Base-by-base conservation (phyloP, 1,284 basidiomycete species). In the Coniophora puteana region DNA sequence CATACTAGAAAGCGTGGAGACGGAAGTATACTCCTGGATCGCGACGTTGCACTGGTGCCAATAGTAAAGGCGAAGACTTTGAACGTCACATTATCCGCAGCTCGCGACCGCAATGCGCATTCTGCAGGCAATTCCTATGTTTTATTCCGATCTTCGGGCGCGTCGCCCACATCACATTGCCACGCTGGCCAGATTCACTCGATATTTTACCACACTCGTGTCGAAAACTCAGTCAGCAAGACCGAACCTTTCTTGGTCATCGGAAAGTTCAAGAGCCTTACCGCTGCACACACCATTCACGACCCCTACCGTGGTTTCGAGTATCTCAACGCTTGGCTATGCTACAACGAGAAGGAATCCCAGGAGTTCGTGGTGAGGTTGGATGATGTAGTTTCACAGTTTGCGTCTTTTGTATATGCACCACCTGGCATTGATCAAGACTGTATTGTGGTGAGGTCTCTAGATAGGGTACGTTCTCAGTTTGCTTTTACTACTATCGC, bases 291-390 rank as follows among this genome's bases (percentile, higher is more conserved):
- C 33, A 8, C 5, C 17, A 21, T 13, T 13, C n/a, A 17, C 6
- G 33, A 35, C 14, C 26, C 33, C 8, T 41, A 45, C 8, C 37
- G 31, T 7, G 27, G 35, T 3, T 30, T 50, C 24, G 44, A 35
- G 21, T 45, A 50, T 34, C 31, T 48, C n/a, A n/a, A n/a, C n/a
- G n/a, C n/a, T n/a, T n/a, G n/a, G n/a, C n/a, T n/a, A n/a, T n/a
- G n/a, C n/a, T 35, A 35, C 18, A 35, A 35, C 21, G 10, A 23
- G 6, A 8, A 20, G 6, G 7, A 17, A 8, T 21, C 10, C 18
- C 33, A 35, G n/a, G 5, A 14, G 14, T 20, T 8, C 8, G 18
- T 35, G 7, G 5, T 35, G 14, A 35, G 14, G 18, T 7, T 35
- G 20, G 13, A 12, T 21, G 33, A 35, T 20, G 14, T 35, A 8